Conservation (phyloP, 176 grass and related monocot genomes). For the Thalia dealbata region DNA sequence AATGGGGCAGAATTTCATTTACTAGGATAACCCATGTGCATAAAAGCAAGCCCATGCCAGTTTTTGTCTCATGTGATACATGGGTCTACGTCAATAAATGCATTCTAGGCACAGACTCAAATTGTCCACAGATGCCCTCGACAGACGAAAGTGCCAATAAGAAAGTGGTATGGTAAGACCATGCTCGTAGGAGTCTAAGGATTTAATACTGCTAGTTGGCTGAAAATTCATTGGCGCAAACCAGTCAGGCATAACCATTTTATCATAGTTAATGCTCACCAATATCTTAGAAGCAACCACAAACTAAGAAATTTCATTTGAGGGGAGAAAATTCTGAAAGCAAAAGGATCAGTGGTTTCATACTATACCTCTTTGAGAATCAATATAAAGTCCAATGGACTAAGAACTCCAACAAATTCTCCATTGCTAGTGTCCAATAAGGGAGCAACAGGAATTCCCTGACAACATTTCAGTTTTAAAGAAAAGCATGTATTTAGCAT, state of each 20-base stretch:
- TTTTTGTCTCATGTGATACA: too few species aligned
- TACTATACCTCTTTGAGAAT: conserved; percentile 16
- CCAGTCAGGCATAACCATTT: too few species aligned
- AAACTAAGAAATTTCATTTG: background rate
- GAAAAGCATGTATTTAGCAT: background rate
- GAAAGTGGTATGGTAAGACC: too few species aligned
- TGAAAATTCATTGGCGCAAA: too few species aligned
- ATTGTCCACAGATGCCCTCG: too few species aligned
- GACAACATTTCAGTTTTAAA: background rate
- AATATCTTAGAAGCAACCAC: background rate
- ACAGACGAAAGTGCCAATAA: too few species aligned
- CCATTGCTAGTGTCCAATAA: conserved; percentile 8
- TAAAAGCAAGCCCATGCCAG: background rate
- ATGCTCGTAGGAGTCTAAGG: too few species aligned
- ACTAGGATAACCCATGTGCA: background rate
- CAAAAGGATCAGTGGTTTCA: background rate
- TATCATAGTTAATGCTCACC: background rate
- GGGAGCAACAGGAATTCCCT: conserved; percentile 15
- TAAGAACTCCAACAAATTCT: conserved; percentile 16
- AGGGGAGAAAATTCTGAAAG: background rate
- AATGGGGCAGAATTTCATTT: background rate
- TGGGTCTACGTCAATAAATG: too few species aligned
- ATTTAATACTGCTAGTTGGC: too few species aligned
- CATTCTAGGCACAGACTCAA: too few species aligned
- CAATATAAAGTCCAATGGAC: conserved; percentile 16